Evolutionary conservation across 73 alveolate species (phyloP).

Genomic region (Blepharisma japonicum): DNA sequence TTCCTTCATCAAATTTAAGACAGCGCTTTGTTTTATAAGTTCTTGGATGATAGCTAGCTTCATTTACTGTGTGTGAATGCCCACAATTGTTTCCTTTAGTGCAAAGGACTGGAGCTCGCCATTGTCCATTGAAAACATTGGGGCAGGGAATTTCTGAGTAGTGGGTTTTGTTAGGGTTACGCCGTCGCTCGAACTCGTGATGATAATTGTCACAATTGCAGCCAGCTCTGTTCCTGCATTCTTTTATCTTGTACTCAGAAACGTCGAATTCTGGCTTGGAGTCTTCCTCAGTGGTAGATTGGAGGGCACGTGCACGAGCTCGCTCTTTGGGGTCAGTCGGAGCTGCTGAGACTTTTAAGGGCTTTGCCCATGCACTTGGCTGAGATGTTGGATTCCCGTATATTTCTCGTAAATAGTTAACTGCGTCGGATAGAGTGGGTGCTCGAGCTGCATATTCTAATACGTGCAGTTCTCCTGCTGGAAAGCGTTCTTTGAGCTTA

Average conservation of each 20-base stretch:
- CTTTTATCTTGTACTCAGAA: background rate
- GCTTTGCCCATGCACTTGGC: constrained; percentile 22
- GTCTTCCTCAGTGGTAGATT: too few species aligned
- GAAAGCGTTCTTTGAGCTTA: constrained; percentile 4
- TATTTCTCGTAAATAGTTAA: background rate
- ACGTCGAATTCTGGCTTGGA: background rate
- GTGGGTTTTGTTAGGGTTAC: constrained; percentile 18
- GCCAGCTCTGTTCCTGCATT: constrained; percentile 26
- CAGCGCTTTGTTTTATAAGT: constrained; percentile 26
- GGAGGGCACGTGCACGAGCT: too few species aligned
- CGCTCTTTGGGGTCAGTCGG: background rate
- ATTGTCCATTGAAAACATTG: constrained; percentile 7
- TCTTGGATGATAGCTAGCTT: constrained; percentile 33
- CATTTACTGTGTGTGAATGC: constrained; percentile 32
- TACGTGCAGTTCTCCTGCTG: constrained; percentile 23
- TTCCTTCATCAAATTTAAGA: constrained; percentile 12
- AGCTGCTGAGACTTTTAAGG: background rate
- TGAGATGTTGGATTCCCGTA: constrained; percentile 23
- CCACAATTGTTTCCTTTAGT: constrained; percentile 24
- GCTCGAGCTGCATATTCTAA: constrained; percentile 29
- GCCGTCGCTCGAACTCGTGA: constrained; percentile 31
- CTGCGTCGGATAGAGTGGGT: background rate
- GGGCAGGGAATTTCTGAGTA: constrained; percentile 27
- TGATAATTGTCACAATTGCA: constrained; percentile 30
- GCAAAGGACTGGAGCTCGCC: constrained; percentile 28